A percentile compares a stretch with the other conserved stretches of the same genome.
Evolutionary conservation across 768 basidiomycete species (phyloP).

Genomic region (Leccinum olivaceopallidum): DNA sequence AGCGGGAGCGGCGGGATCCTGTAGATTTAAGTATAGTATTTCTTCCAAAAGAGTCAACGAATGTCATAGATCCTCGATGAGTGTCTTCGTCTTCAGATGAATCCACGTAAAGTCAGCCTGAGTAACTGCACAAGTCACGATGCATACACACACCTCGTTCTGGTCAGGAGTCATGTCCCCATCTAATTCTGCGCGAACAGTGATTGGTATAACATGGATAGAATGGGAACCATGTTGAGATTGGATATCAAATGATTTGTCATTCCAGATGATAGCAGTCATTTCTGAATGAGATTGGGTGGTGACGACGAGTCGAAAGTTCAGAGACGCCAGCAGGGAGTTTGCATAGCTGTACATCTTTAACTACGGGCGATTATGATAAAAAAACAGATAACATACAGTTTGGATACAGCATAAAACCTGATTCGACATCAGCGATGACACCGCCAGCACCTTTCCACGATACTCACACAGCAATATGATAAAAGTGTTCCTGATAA

Average conservation of each 20-base stretch:
- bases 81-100: neutral
- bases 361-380: neutral
- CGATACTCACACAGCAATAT: constrained; percentile 23
- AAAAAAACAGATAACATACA: neutral
- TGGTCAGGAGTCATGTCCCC: neutral
- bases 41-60: neutral
- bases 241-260: neutral
- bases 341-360: neutral
- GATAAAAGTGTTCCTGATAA: constrained; percentile 3
- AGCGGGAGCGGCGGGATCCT: no score
- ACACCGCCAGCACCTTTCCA: neutral
- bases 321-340: neutral
- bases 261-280: neutral
- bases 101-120: neutral
- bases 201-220: neutral
- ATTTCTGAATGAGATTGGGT: neutral
- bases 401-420: neutral
- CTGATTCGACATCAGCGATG: neutral
- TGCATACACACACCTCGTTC: neutral
- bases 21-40: neutral
- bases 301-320: neutral
- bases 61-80: neutral
- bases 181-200: neutral
- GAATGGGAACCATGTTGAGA: neutral
- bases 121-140: neutral